Evolutionary conservation across 108 stramenopile genomes (phyloP).

Genomic region (Heterococcus sp.): DNA sequence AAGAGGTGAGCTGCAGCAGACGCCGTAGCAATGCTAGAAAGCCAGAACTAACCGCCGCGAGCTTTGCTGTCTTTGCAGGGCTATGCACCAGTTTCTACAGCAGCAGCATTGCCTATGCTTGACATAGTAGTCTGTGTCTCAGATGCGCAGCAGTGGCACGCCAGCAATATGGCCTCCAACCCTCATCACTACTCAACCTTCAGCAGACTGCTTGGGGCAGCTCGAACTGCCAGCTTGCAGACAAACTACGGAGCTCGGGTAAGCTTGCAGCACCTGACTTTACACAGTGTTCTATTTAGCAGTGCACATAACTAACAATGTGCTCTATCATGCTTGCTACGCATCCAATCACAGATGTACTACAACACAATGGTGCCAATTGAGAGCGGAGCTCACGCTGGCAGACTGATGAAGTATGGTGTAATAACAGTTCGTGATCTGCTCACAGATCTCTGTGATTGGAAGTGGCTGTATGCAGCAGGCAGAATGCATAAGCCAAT

Average conservation of each 20-base stretch:
- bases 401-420: constrained; percentile 58
- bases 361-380: constrained; percentile 49
- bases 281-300: background rate
- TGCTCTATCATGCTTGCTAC: background rate
- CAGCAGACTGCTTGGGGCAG: constrained; percentile 7
- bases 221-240: constrained; percentile 18
- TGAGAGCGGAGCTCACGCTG: constrained; percentile 20
- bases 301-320: background rate
- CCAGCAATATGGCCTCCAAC: constrained; percentile 37
- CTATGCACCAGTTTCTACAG: constrained; percentile 6
- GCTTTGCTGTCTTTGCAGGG: constrained; percentile 4
- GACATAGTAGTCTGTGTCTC: constrained; percentile 53
- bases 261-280: background rate
- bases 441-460: constrained; percentile 35
- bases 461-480: constrained; percentile 53
- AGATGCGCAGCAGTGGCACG: constrained; percentile 53
- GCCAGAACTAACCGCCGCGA: background rate
- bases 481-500: constrained; percentile 59
- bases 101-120: constrained; percentile 49
- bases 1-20: constrained; percentile 22
- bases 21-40: background rate
- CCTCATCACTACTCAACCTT: constrained; percentile 17
- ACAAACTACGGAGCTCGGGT: constrained; percentile 29
- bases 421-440: constrained; percentile 46
- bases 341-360: constrained; percentile 5